phyloP scores from a whole-genome alignment of 495 filamentous ascomycete species.

The Hyaloscypha bicolor region DNA sequence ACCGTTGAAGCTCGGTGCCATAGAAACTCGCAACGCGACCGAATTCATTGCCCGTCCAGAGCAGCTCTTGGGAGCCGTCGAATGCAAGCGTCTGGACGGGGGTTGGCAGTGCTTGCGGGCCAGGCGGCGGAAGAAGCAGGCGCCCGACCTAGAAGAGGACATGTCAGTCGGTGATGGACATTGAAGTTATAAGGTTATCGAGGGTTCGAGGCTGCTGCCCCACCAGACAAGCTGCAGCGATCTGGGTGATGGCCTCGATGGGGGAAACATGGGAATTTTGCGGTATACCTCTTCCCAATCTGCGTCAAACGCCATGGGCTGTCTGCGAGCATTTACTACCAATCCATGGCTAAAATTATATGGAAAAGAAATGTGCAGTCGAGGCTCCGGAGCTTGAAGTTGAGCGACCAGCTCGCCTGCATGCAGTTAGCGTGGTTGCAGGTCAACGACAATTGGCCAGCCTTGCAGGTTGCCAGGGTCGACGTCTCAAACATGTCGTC shows the following conservation, averaged over 20 bases:
- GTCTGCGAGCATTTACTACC: slow-evolving; percentile 16
- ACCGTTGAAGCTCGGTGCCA: slow-evolving; percentile 71
- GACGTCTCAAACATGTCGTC: neutral
- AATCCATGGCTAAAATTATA: slow-evolving; percentile 25
- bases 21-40: slow-evolving; percentile 83
- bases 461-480: neutral
- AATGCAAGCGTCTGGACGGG: slow-evolving; percentile 77
- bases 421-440: neutral
- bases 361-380: neutral
- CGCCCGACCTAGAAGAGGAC: slow-evolving; percentile 62
- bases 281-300: slow-evolving; percentile 63
- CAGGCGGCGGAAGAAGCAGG: slow-evolving; percentile 68
- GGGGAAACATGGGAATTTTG: neutral
- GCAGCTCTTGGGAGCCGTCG: slow-evolving; percentile 81
- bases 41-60: slow-evolving; percentile 91
- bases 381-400: neutral
- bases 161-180: slow-evolving; percentile 15
- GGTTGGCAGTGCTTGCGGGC: slow-evolving; percentile 61
- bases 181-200: neutral
- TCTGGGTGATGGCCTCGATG: neutral
- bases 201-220: slow-evolving; percentile 19
- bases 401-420: neutral
- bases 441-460: neutral
- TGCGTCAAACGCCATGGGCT: slow-evolving; percentile 46
- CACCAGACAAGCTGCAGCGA: slow-evolving; percentile 3